Conservation (phyloP, 1,284 basidiomycete species). For the Rhodotorula mucilaginosa region DNA sequence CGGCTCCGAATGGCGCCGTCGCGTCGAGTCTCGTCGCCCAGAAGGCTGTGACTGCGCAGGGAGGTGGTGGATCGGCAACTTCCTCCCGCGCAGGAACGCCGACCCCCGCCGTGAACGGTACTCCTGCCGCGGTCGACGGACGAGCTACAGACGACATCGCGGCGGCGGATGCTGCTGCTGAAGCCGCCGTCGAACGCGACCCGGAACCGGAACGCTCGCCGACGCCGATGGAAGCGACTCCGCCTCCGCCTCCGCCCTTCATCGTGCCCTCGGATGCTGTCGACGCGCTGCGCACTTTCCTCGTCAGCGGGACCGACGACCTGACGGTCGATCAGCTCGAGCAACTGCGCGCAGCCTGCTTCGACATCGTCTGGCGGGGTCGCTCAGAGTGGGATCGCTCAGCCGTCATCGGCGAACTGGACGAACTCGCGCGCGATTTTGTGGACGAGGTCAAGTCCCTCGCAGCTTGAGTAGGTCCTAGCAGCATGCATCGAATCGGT, state of each 20-base stretch:
- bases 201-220: slow-evolving; percentile 14
- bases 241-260: slow-evolving; percentile 54
- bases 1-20: neutral
- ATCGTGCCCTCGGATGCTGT: slow-evolving; percentile 57
- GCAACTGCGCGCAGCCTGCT: slow-evolving; percentile 79
- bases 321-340: slow-evolving; percentile 87
- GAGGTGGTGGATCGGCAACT: neutral
- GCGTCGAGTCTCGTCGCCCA: neutral
- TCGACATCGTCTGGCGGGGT: slow-evolving; percentile 75
- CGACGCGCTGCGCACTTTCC: slow-evolving; percentile 53
- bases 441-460: slow-evolving; percentile 39
- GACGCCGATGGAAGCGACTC: slow-evolving; percentile 23
- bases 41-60: neutral
- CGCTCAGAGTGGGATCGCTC: slow-evolving; percentile 78
- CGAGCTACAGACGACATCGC: neutral
- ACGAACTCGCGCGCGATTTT: slow-evolving; percentile 38
- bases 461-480: slow-evolving; percentile 2
- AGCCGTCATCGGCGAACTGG: slow-evolving; percentile 30
- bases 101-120: slow-evolving; percentile 1
- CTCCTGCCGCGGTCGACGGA: too few relatives aligned
- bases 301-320: slow-evolving; percentile 58
- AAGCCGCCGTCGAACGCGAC: neutral
- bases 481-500: neutral
- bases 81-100: slow-evolving; percentile 10
- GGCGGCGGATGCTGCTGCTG: neutral